Evolutionary conservation across 2,329 filamentous ascomycete genomes (phyloP), one percentile per base, ranked within the genome.

Genomic region (Sclerotinia spermophila): DNA sequence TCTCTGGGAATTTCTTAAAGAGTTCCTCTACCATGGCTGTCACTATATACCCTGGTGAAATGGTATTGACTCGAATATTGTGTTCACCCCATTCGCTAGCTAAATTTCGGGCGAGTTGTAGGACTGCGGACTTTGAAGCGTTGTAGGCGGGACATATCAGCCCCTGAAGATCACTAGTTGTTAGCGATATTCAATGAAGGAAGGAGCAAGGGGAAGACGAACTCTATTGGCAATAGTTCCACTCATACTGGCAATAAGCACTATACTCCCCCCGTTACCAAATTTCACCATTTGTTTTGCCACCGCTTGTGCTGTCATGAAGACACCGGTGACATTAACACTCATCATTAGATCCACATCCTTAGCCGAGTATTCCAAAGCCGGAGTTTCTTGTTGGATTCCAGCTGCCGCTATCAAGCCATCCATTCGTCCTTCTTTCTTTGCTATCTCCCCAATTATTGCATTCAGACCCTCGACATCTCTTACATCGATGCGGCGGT

Each of bases 241-340:
- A 74, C 87, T 90, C 89, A 92, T 92, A 74, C 87, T 90, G n/a
- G 85, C 89, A 77, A 92, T 89, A 77, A 92, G 80, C 21, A 87
- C 86, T 72, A 92, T 86, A 77, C 87, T 90, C 0, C 89, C 89
- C 8, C 83, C 81, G 38, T 82, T 83, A 71, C 86, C 84, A 40
- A 87, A 83, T 66, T 85, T 84, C 33, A 89, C 82, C 86, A 92
- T 89, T 79, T 96, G 91, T 69, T 90, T 86, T 45, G 94, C 94
- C n/a, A 93, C 92, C 30, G 93, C 93, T 83, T 95, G 92, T 38
- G 93, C 93, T 73, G 93, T 96, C 86, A 94, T 88, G 82, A 93
- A 92, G 40, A 86, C 89, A 19, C 94, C 94, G n/a, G 89, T 96
- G 76, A 97, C 85, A 81, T 97, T 96, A 78, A 95, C 90, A 77